These are phyloP conservation scores for Echites panduratus DNA, from an alignment of 257 asterid species.

Conservation along the genomic window DNA sequence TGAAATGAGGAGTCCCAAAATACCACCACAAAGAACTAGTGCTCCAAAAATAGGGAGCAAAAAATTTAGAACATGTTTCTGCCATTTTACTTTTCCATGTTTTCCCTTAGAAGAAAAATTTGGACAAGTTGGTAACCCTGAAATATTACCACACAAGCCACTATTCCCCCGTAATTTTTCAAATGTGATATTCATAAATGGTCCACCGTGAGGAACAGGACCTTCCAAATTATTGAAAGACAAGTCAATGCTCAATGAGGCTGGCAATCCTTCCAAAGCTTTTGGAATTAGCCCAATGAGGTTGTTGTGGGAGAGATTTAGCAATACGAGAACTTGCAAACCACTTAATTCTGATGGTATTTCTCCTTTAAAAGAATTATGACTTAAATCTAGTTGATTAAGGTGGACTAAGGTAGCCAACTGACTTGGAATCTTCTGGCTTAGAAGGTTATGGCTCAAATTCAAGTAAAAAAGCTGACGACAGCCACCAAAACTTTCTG, in stretches of 20 bases:
- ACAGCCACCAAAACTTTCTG: constrained; percentile 24
- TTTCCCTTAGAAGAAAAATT: no score
- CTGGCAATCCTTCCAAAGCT: constrained; percentile 9
- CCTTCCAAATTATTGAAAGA: constrained; percentile 15
- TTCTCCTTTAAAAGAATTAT: constrained; percentile 23
- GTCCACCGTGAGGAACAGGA: constrained; percentile 22
- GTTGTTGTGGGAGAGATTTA: constrained; percentile 32
- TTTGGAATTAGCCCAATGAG: constrained; percentile 29
- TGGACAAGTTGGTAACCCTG: no score
- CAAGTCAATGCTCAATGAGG: constrained; percentile 18
- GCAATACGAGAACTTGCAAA: constrained; percentile 1
- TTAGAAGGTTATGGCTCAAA: constrained; percentile 21
- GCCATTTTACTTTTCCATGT: neutral
- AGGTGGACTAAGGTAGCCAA: constrained; percentile 17
- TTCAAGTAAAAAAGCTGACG: constrained; percentile 17
- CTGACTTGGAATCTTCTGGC: constrained; percentile 23
- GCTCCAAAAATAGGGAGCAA: no score
- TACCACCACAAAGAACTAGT: no score
- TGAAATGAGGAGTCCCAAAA: no score
- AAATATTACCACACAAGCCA: constrained; percentile 26
- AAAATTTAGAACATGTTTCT: no score
- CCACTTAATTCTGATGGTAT: constrained; percentile 20
- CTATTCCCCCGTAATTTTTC: constrained; percentile 23
- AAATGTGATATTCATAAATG: constrained; percentile 18
- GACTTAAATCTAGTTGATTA: constrained; percentile 24